Evolutionary conservation across 2,329 filamentous ascomycete genomes (phyloP), one percentile per base, ranked within the genome.

Genomic region (Byssothecium circinans): DNA sequence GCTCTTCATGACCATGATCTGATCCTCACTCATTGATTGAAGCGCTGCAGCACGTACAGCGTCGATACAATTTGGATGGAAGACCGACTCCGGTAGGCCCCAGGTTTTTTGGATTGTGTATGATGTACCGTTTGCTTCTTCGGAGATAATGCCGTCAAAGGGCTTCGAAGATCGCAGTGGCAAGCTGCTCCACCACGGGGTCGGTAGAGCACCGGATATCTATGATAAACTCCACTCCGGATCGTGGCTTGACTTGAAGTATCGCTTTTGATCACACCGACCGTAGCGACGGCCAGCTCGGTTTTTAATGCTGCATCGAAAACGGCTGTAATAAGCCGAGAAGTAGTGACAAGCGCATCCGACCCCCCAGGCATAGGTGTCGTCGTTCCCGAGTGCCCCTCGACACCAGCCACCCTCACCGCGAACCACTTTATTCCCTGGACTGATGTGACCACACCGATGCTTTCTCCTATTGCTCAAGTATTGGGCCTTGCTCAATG

Each of bases 401-500:
- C 62, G 5, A 57, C 52, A 1, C 70, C 69, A 10, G 43, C 46
- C 2, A 71, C 64, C n/a, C 61, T 47, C 2, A 72, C 49, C 15
- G 57, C 56, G 30, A 63, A 86, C 88, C 87, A 90, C 45, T 82
- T 80, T 68, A 88, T 89, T 2, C 83, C 84, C 63, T 91, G 87
- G 1, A 87, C 86, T 1, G 85, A 85, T 25, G 81, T 79, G 6
- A 91, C 87, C 2, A 88, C 77, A 7, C 85, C 84, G 30, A 91
- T 78, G 25, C 81, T 82, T 82, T 77, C 3, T 74, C 67, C 37
- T 78, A 77, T 2, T 75, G 74, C 60, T 91, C 83, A 0, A 94
- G 76, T 20, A 88, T 81, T 0, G 87, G 87, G 0, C 88, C 87
- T 66, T 95, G 89, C 65, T 94, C 89, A 36, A 91, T 91, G 62